These are phyloP conservation scores for Colletotrichum sidae DNA, from an alignment of 2,329 filamentous ascomycete species.

Conservation along the genomic window DNA sequence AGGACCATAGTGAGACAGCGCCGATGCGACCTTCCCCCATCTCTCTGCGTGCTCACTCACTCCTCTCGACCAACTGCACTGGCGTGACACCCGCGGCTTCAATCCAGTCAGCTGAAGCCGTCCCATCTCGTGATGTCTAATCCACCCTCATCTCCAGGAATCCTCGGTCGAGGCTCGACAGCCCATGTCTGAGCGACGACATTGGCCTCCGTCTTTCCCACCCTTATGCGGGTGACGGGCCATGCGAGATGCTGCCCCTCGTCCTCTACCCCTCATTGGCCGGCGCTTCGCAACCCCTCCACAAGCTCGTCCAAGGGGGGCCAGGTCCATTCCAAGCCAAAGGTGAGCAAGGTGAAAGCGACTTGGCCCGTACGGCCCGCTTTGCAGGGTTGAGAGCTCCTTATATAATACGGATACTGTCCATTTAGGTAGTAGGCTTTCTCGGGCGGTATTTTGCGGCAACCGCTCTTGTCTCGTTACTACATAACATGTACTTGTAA, in stretches of 20 bases:
- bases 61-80: too few species aligned
- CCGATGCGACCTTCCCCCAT: conserved; percentile 29
- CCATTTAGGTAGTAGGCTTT: not conserved
- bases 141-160: conserved; percentile 8
- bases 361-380: conserved; percentile 33
- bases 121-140: conserved; percentile 11
- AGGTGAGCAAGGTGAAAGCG: not conserved
- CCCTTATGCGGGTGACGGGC: conserved; percentile 32
- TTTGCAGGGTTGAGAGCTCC: conserved; percentile 25
- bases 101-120: conserved; percentile 4
- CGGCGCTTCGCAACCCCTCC: conserved; percentile 34
- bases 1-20: conserved; percentile 24
- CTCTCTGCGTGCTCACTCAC: conserved; percentile 4
- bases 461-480: not conserved
- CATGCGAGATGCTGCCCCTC: conserved; percentile 26
- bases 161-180: conserved; percentile 4
- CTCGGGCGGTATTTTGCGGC: not conserved
- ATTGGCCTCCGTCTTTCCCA: conserved; percentile 22
- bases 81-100: not conserved
- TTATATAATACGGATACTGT: not conserved
- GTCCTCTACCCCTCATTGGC: conserved; percentile 24
- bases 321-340: conserved; percentile 7
- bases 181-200: conserved; percentile 25
- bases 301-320: conserved; percentile 2
- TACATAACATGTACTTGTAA: too few species aligned